These are phyloP conservation scores for Poa pratensis DNA, from an alignment of 176 grass and related monocot genomes.

Conservation along the genomic window DNA sequence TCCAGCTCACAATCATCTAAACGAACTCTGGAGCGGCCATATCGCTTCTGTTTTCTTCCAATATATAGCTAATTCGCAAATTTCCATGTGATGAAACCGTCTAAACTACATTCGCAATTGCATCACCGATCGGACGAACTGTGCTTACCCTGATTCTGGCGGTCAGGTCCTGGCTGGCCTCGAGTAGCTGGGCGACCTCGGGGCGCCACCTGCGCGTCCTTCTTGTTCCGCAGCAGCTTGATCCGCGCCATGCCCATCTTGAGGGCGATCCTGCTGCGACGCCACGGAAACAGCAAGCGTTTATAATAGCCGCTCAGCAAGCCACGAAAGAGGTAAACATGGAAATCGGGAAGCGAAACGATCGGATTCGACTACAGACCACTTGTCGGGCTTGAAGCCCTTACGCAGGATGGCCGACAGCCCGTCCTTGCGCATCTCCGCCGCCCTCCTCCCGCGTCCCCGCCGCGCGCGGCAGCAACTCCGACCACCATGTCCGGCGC, in stretches of 20 bases:
- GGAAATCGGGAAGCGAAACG: background rate
- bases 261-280: conserved; percentile 78
- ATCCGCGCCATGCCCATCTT: conserved; percentile 84
- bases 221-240: conserved; percentile 89
- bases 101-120: background rate
- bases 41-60: background rate
- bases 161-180: conserved; percentile 75
- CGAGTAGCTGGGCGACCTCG: conserved; percentile 84
- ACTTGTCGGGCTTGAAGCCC: conserved; percentile 53
- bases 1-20: background rate
- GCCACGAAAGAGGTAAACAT: background rate
- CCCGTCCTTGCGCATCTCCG: too few species aligned
- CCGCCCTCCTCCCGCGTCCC: too few species aligned
- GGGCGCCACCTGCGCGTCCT: conserved; percentile 56
- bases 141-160: conserved; percentile 76
- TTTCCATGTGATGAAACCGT: background rate
- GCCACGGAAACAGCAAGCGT: conserved; percentile 16
- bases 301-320: background rate
- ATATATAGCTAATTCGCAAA: background rate
- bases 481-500: too few species aligned
- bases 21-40: background rate
- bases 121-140: background rate
- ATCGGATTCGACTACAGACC: conserved; percentile 49
- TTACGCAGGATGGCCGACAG: too few species aligned
- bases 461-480: too few species aligned